phyloP scores from a whole-genome alignment of 768 basidiomycete genomes.

The Thelephora aurantiotincta region DNA sequence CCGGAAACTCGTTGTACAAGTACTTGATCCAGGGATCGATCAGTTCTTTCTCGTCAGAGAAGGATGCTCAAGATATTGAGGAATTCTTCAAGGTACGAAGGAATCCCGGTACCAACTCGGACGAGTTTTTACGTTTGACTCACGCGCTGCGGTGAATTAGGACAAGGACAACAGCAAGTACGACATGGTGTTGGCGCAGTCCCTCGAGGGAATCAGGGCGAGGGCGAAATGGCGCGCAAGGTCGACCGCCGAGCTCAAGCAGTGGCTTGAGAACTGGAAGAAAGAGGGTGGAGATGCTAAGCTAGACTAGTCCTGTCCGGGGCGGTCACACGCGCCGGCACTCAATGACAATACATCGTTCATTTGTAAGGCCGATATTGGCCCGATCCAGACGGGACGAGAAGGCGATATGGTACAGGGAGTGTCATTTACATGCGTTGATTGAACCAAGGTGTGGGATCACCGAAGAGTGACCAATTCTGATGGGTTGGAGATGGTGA shows the following conservation, averaged over 20 bases:
- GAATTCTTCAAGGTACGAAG: constrained; percentile 62
- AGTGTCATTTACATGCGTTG: too few relatives aligned
- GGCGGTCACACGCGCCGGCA: too few relatives aligned
- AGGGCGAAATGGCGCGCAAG: constrained; percentile 51
- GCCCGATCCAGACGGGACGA: too few relatives aligned
- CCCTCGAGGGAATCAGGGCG: constrained; percentile 52
- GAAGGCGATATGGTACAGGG: too few relatives aligned
- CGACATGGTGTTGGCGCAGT: constrained; percentile 47
- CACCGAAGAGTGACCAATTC: constrained; percentile 42
- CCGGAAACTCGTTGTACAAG: constrained; percentile 49
- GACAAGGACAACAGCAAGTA: constrained; percentile 60
- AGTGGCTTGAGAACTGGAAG: constrained; percentile 35
- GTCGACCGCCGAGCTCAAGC: constrained; percentile 38
- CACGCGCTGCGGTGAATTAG: constrained; percentile 15
- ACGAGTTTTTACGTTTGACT: background rate
- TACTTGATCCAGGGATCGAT: constrained; percentile 36
- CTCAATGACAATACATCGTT: too few relatives aligned
- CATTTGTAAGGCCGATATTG: too few relatives aligned
- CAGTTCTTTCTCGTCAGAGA: constrained; percentile 41
- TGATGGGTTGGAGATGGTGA: constrained; percentile 15
- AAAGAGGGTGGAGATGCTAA: background rate
- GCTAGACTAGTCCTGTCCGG: background rate
- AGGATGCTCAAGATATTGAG: constrained; percentile 48
- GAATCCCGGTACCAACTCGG: background rate
- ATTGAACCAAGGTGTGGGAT: too few relatives aligned